These are phyloP conservation scores for Penicillium cinerascens DNA, from an alignment of 495 filamentous ascomycete genomes.

Conservation along the genomic window DNA sequence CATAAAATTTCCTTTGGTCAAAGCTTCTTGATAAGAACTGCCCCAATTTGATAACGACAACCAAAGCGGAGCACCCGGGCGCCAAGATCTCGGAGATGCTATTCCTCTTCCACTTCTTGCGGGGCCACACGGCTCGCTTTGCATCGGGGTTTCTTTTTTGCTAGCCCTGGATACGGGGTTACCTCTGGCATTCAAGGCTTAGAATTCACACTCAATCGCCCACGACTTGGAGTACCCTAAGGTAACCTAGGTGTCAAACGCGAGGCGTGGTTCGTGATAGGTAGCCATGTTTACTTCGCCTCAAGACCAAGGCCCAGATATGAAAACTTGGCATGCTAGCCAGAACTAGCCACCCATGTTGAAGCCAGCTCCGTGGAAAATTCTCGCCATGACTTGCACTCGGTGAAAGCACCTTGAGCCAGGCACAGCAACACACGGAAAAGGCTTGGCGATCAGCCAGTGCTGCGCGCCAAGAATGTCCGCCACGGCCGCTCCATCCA, in stretches of 20 bases:
- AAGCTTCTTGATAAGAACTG: conserved; percentile 5
- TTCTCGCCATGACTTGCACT: not conserved
- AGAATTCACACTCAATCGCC: not conserved
- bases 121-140: conserved; percentile 8
- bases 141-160: not conserved
- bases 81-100: conserved; percentile 15
- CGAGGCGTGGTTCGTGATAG: too few species aligned
- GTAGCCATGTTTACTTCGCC: too few species aligned
- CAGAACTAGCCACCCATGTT: too few species aligned
- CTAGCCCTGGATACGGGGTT: not conserved
- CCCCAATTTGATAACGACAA: not conserved
- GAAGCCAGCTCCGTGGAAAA: not conserved
- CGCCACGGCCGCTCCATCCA: not conserved
- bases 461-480: conserved; percentile 8
- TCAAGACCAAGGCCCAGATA: too few species aligned
- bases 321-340: too few species aligned
- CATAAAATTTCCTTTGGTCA: conserved; percentile 1
- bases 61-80: conserved; percentile 5
- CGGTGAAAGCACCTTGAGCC: not conserved
- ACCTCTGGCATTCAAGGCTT: not conserved
- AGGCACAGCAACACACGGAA: not conserved
- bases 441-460: conserved; percentile 11
- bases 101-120: not conserved
- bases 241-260: too few species aligned
- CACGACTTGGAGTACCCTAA: too few species aligned